Evolutionary conservation across 345 rosid genomes (phyloP).

Genomic region (Lumnitzera littorea): DNA sequence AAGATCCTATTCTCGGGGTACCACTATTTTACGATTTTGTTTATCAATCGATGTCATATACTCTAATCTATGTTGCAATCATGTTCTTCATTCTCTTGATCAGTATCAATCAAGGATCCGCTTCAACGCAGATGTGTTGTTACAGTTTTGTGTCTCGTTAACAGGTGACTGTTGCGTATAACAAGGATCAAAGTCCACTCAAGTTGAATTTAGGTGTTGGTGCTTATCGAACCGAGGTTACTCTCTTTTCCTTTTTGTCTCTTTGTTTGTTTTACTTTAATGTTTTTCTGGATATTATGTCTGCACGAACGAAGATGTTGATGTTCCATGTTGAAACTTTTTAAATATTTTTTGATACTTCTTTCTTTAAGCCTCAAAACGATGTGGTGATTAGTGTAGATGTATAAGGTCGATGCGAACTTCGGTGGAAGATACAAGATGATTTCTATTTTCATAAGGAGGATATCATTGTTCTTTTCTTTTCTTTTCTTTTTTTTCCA

Average conservation of each 20-base stretch:
- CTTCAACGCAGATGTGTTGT: background rate
- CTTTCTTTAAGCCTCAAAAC: too few species aligned
- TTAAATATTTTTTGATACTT: too few species aligned
- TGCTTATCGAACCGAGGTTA: constrained; percentile 95
- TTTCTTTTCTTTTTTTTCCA: too few species aligned
- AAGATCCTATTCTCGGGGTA: constrained; percentile 91
- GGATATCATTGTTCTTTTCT: too few species aligned
- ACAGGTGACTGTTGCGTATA: constrained; percentile 90
- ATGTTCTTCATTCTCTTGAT: background rate
- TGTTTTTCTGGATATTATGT: too few species aligned
- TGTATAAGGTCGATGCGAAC: too few species aligned
- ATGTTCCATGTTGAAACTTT: too few species aligned
- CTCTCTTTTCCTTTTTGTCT: background rate
- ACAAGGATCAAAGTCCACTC: constrained; percentile 80
- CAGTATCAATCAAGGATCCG: background rate
- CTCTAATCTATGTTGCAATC: background rate
- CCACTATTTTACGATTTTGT: background rate
- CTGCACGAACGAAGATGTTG: too few species aligned
- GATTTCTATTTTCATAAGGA: too few species aligned
- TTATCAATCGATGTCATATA: background rate
- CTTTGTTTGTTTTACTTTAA: too few species aligned
- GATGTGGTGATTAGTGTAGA: too few species aligned
- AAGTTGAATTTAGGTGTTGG: constrained; percentile 95
- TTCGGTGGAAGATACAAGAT: too few species aligned
- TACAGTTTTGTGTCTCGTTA: background rate